phyloP scores from a whole-genome alignment of 2,329 filamentous ascomycete genomes.

The Fusarium xyrophilum region DNA sequence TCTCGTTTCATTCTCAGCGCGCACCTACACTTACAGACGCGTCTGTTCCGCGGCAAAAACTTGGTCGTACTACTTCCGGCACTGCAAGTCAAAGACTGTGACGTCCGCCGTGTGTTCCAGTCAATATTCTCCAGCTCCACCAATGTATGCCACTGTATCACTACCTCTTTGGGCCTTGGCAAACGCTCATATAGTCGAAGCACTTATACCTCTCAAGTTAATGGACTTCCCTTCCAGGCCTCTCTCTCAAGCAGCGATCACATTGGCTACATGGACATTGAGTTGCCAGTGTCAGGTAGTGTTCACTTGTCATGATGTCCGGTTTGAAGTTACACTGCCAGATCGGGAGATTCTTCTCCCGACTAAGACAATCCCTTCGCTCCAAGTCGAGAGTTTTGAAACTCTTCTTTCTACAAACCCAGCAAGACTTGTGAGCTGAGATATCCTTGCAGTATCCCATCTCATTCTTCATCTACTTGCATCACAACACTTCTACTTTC shows the following conservation, averaged over 20 bases:
- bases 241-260: fast-evolving
- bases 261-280: fast-evolving
- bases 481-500: too few species aligned
- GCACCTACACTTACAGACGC: fast-evolving
- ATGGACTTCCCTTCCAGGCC: background rate
- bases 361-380: background rate
- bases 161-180: too few species aligned
- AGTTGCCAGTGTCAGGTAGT: background rate
- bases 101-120: background rate
- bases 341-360: too few species aligned
- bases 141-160: background rate
- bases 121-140: background rate
- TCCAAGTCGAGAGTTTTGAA: fast-evolving
- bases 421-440: background rate
- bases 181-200: fast-evolving
- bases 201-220: background rate
- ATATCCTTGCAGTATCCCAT: fast-evolving
- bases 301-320: background rate
- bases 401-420: background rate
- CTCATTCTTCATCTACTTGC: background rate
- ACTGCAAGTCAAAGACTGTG: fast-evolving
- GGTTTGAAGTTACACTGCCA: background rate
- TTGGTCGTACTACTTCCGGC: background rate
- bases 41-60: fast-evolving
- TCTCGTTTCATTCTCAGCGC: too few species aligned